Evolutionary conservation across 441 rosid species (phyloP), one percentile per base, ranked within the genome.

Genomic region (Lepidium campestre): DNA sequence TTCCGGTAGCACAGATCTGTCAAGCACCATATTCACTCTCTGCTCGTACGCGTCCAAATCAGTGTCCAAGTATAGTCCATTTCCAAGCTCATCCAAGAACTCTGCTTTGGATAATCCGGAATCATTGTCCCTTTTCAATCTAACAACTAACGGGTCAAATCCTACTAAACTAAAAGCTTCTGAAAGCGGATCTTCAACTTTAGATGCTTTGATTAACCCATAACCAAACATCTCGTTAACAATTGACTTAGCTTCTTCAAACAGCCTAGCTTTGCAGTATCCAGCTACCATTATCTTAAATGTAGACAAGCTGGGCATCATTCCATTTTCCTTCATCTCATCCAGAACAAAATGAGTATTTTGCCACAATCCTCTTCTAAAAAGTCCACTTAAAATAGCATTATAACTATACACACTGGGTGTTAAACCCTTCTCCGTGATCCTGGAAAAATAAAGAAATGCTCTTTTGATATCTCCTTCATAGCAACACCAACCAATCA

Each of bases 61-160:
- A 7, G 90, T 77, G 35, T 88, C 97, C 78, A 93, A 70, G 78
- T 85, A 93, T 7, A 90, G 84, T 57, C 93, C 96, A 79, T 93
- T 93, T 39, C 97, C 97, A 52, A n/a, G n/a, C n/a, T n/a, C n/a
- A n/a, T n/a, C n/a, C n/a, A n/a, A n/a, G n/a, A n/a, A n/a, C n/a
- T 29, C 92, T 31, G 88, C 80, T 72, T 76, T 83, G 53, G 83
- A 77, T 47, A 77, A 64, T 68, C 79, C 76, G 9, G 71, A 75
- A 68, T 71, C 71, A 75, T 85, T 83, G 80, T 88, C 96, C 73
- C 96, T 82, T 75, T 74, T 93, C 85, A 93, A 71, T 69, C 73
- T 78, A 42, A 90, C 89, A 67, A 82, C 81, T 42, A 73, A 79
- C 1, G 96, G 84, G 70, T 78, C 72, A 44, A 93, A 73, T 25